Evolutionary conservation across 2,329 filamentous ascomycete genomes (phyloP).

Genomic region (Cytospora mali): DNA sequence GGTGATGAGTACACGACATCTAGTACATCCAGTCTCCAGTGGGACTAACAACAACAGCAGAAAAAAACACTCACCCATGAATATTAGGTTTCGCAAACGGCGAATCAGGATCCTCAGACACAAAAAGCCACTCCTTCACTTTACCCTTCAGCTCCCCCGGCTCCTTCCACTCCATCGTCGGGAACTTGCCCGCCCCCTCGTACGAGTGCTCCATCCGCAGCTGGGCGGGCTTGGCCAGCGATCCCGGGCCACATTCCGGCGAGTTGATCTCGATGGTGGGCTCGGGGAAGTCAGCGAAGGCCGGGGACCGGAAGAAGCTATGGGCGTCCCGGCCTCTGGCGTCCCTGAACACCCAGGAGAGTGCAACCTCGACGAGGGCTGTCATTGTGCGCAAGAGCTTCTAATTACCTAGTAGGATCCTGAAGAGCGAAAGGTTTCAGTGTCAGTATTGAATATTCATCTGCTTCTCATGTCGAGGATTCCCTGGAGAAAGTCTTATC

Average conservation of each 20-base stretch:
- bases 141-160: conserved; percentile 33
- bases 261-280: conserved; percentile 44
- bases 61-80: conserved; percentile 43
- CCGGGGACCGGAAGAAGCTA: conserved; percentile 41
- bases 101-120: conserved; percentile 51
- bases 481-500: too few relatives aligned
- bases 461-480: too few relatives aligned
- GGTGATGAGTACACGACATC: not conserved
- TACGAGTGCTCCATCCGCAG: conserved; percentile 43
- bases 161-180: conserved; percentile 44
- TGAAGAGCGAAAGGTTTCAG: too few relatives aligned
- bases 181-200: conserved; percentile 44
- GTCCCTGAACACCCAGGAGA: conserved; percentile 45
- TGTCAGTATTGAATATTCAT: not conserved
- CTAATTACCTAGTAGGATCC: too few relatives aligned
- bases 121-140: conserved; percentile 49
- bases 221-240: conserved; percentile 32
- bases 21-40: not conserved
- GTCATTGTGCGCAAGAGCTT: too few relatives aligned
- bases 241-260: conserved; percentile 44
- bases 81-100: conserved; percentile 47
- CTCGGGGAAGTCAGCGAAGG: conserved; percentile 39
- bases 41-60: too few relatives aligned
- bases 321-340: conserved; percentile 43
- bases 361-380: conserved; percentile 37